Conservation (phyloP, 2,329 filamentous ascomycete genomes). For the Trichoderma polysporum region DNA sequence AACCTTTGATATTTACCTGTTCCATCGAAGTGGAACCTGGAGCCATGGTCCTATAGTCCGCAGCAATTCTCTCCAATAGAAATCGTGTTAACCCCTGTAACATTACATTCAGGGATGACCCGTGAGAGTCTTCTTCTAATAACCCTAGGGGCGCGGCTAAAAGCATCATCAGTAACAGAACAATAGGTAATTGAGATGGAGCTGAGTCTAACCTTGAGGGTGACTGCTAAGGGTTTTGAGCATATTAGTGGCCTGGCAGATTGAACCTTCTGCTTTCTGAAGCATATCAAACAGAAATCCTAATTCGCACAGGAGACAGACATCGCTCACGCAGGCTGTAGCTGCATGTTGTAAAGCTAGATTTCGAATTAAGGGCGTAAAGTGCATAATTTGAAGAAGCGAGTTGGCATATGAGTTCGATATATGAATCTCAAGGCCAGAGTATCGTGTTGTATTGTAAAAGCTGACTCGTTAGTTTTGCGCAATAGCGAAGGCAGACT, state of each 20-base stretch:
- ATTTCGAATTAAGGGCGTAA: constrained; percentile 85
- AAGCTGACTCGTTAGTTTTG: constrained; percentile 55
- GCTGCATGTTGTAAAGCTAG: constrained; percentile 85
- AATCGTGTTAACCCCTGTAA: constrained; percentile 86
- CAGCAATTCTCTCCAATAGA: constrained; percentile 74
- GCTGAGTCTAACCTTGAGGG: constrained; percentile 60
- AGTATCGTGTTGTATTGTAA: constrained; percentile 91
- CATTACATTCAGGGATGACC: constrained; percentile 73
- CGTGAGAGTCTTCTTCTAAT: constrained; percentile 78
- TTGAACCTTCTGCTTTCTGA: constrained; percentile 88
- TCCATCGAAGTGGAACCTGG: constrained; percentile 66
- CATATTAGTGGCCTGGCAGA: constrained; percentile 94
- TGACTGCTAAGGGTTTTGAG: constrained; percentile 84
- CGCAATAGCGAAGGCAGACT: constrained; percentile 15
- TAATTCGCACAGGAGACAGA: constrained; percentile 88
- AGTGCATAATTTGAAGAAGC: constrained; percentile 85
- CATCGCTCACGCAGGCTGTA: constrained; percentile 76
- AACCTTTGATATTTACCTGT: constrained; percentile 47
- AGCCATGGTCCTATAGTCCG: constrained; percentile 70
- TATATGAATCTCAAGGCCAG: constrained; percentile 93
- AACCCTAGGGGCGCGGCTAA: constrained; percentile 71
- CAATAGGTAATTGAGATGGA: neutral
- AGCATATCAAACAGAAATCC: constrained; percentile 98
- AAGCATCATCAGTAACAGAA: neutral
- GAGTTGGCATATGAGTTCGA: constrained; percentile 95